Conservation (phyloP, 148 eudicot species). For the Camellia sinensis region DNA sequence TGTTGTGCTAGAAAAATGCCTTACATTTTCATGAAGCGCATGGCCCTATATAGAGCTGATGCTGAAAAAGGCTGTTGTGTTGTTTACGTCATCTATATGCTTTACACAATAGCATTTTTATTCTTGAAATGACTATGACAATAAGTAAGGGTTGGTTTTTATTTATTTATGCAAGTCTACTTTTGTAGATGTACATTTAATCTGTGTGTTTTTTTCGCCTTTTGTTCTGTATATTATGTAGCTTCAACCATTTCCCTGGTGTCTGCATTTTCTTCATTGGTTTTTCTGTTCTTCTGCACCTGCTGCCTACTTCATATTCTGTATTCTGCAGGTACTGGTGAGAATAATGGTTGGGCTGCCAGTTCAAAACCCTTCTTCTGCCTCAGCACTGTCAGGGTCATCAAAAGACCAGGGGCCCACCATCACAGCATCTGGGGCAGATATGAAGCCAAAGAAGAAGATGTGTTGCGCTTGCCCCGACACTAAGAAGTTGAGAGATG, state of each 20-base stretch:
- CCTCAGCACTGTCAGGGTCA: conserved; percentile 10
- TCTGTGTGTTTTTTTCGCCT: too few relatives aligned
- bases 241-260: neutral
- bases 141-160: too few relatives aligned
- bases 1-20: too few relatives aligned
- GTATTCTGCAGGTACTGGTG: neutral
- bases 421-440: conserved; percentile 29
- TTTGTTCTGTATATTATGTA: too few relatives aligned
- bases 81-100: too few relatives aligned
- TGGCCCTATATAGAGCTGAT: too few relatives aligned
- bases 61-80: too few relatives aligned
- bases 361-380: conserved; percentile 10
- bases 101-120: too few relatives aligned
- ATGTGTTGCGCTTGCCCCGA: conserved; percentile 94
- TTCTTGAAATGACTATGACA: too few relatives aligned
- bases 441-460: conserved; percentile 81
- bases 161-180: too few relatives aligned
- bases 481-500: conserved; percentile 82
- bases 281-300: conserved; percentile 5
- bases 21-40: too few relatives aligned
- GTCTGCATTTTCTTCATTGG: neutral
- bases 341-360: conserved; percentile 45
- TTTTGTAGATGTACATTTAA: too few relatives aligned
- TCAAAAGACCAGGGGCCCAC: conserved; percentile 24
- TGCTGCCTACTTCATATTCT: neutral